Percentiles rank a stretch among this genome's conserved stretches.
These are phyloP conservation scores for Globisporangium yorkense DNA, from an alignment of 352 stramenopile genomes.

Conservation along the genomic window DNA sequence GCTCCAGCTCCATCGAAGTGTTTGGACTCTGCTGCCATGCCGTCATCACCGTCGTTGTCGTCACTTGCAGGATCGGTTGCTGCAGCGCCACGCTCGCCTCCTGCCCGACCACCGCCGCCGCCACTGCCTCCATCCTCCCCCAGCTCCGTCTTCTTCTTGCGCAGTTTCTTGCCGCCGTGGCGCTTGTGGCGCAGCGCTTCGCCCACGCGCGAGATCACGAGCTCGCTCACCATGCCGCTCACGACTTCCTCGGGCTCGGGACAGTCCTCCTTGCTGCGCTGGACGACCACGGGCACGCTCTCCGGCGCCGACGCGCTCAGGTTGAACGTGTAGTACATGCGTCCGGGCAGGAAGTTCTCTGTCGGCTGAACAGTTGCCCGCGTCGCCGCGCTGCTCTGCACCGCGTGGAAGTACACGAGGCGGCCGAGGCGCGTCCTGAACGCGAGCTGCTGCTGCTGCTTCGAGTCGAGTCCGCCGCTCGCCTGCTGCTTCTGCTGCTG, in stretches of 20 bases:
- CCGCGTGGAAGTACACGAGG: slow-evolving; percentile 61
- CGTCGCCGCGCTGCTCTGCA: slow-evolving; percentile 28
- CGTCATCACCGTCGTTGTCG: slow-evolving; percentile 1
- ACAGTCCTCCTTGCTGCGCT: slow-evolving; percentile 71
- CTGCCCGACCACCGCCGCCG: background rate
- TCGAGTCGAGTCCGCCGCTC: background rate
- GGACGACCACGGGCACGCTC: slow-evolving; percentile 53
- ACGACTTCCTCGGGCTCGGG: slow-evolving; percentile 51
- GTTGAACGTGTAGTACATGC: slow-evolving; percentile 76
- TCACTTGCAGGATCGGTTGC: background rate
- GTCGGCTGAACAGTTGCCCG: slow-evolving; percentile 17
- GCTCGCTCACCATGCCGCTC: slow-evolving; percentile 42
- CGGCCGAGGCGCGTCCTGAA: slow-evolving; percentile 60
- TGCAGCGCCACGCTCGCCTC: background rate
- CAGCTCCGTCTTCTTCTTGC: slow-evolving; percentile 32
- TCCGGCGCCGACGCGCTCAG: slow-evolving; percentile 30
- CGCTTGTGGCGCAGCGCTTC: slow-evolving; percentile 24
- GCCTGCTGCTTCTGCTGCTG: slow-evolving; percentile 4
- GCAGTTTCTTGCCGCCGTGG: slow-evolving; percentile 29
- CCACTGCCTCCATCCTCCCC: background rate
- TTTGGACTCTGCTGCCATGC: background rate
- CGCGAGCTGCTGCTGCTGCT: slow-evolving; percentile 13
- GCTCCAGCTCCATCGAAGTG: background rate
- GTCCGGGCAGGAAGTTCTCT: slow-evolving; percentile 66
- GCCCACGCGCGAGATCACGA: slow-evolving; percentile 35